These are phyloP conservation scores for Suhomyces bokatorum DNA, from an alignment of 1,139 yeast species.

Conservation along the genomic window DNA sequence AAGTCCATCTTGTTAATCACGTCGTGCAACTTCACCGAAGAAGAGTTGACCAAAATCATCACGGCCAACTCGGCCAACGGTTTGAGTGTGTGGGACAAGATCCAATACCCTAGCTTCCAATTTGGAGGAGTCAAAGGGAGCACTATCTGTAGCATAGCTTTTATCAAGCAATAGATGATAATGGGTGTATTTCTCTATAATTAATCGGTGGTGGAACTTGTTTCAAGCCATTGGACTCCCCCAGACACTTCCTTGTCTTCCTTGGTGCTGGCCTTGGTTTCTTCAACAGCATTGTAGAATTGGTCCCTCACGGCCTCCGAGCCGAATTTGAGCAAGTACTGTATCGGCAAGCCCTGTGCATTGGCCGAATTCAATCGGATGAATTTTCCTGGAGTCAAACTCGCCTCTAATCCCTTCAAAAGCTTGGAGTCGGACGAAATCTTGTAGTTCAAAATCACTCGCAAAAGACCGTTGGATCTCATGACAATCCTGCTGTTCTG, in stretches of 20 bases:
- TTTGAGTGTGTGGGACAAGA: conserved; percentile 58
- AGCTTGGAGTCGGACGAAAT: conserved; percentile 58
- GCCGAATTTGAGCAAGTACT: conserved; percentile 76
- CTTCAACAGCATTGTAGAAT: conserved; percentile 53
- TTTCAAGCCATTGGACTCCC: conserved; percentile 6
- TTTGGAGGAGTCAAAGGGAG: conserved; percentile 90
- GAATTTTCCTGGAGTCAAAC: conserved; percentile 76
- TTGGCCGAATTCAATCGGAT: conserved; percentile 58
- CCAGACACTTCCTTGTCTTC: conserved; percentile 3
- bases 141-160: conserved; percentile 85
- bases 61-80: conserved; percentile 30
- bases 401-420: conserved; percentile 80
- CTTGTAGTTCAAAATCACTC: conserved; percentile 79
- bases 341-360: conserved; percentile 67
- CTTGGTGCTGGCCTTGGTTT: conserved; percentile 26
- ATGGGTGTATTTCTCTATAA: neutral
- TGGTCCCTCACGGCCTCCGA: conserved; percentile 61
- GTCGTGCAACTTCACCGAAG: conserved; percentile 91
- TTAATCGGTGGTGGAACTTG: neutral
- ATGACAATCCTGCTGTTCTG: conserved; percentile 62
- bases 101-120: conserved; percentile 76
- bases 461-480: conserved; percentile 86
- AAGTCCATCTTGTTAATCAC: conserved; percentile 75
- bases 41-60: conserved; percentile 63
- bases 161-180: conserved; percentile 35